Evolutionary conservation across 495 filamentous ascomycete species (phyloP).

Genomic region (Thozetella sp.): DNA sequence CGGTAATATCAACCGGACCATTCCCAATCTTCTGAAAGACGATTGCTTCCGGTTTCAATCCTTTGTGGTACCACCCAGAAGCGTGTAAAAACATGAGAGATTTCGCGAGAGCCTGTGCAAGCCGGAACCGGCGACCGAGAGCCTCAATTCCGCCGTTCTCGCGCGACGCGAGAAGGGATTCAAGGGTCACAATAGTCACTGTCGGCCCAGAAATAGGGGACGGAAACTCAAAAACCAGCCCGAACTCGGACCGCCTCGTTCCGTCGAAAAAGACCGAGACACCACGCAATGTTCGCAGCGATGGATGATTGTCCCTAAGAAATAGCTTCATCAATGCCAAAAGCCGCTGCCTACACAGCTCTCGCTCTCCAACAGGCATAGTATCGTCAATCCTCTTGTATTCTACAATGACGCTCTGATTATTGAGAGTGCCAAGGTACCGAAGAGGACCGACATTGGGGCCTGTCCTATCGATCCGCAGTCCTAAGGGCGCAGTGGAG

Average conservation of each 20-base stretch:
- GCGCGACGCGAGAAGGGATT: not conserved
- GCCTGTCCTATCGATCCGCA: not conserved
- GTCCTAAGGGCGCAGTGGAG: not conserved
- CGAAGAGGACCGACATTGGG: not conserved
- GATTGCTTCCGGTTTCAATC: not conserved
- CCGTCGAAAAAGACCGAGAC: not conserved
- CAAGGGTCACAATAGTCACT: not conserved
- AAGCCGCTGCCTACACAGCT: not conserved
- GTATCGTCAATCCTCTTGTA: not conserved
- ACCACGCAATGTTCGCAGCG: not conserved
- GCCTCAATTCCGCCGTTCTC: not conserved
- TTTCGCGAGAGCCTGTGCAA: not conserved
- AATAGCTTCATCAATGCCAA: not conserved
- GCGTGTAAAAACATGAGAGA: not conserved
- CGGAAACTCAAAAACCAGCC: not conserved
- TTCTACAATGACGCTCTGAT: not conserved
- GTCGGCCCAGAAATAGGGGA: not conserved
- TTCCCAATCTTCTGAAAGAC: not conserved
- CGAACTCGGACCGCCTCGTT: not conserved
- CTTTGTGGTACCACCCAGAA: not conserved
- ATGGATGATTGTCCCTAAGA: not conserved
- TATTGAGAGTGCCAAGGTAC: not conserved
- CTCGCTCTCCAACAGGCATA: not conserved
- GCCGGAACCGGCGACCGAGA: not conserved
- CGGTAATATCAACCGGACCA: not conserved